These are phyloP conservation scores for Talaromyces sp. DNA, from an alignment of 2,329 filamentous ascomycete species.

Conservation along the genomic window DNA sequence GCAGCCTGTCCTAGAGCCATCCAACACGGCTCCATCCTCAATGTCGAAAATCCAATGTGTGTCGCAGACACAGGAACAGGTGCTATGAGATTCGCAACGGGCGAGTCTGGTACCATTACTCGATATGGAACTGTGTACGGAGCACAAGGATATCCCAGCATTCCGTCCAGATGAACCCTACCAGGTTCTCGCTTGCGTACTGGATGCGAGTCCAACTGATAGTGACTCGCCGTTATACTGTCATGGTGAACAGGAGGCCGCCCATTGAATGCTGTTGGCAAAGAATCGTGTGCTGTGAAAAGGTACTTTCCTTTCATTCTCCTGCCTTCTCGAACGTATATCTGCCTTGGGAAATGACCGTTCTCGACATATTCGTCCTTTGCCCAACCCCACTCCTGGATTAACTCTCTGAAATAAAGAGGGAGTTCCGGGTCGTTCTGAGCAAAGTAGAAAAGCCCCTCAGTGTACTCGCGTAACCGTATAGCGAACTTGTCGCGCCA, in stretches of 20 bases:
- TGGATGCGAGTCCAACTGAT: neutral
- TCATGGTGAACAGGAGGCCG: neutral
- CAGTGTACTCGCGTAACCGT: neutral
- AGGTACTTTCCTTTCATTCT: conserved; percentile 1
- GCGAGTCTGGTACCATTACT: neutral
- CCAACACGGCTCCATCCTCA: neutral
- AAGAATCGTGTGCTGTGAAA: neutral
- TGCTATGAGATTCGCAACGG: neutral
- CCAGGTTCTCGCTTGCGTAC: neutral
- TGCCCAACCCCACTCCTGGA: neutral
- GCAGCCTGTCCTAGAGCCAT: neutral
- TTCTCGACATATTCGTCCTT: conserved; percentile 1
- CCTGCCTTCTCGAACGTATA: neutral
- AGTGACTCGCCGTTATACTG: neutral
- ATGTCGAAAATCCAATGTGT: neutral
- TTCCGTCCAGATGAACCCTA: neutral
- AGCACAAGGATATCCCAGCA: neutral
- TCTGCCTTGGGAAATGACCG: neutral
- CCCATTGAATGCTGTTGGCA: neutral
- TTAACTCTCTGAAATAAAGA: neutral
- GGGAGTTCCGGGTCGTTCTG: neutral
- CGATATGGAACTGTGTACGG: neutral
- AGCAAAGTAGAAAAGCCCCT: neutral
- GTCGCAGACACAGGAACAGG: neutral
- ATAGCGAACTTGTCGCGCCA: neutral